Base-by-base conservation (phyloP, 345 rosid genomes). In the Zanthoxylum bungeanum region DNA sequence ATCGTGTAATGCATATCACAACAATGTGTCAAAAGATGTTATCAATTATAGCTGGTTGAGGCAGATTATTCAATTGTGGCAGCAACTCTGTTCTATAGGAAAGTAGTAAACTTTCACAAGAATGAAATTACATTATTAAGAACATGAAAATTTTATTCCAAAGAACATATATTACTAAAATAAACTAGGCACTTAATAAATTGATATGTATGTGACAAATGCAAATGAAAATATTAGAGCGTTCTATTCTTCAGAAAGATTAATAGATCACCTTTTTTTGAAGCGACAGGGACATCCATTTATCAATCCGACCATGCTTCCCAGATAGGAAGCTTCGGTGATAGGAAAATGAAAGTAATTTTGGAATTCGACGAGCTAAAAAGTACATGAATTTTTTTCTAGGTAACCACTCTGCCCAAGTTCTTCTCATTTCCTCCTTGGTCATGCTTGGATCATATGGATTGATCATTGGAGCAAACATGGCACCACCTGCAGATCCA, bases 381-480 rank as follows among this genome's bases (percentile, higher is more conserved):
- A 80, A 82, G 84, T 85, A 89, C 76, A 83, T 76, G 3, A 92
- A 64, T 77, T 83, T 95, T 79, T 87, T 89, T 80, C 83, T 86
- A 0, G 68, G 60, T 49, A 71, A 74, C 91, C 90, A 95, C 44
- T 72, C 79, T 71, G 77, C 86, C 99, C 99, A 95, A 2, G 88
- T 85, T 81, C 82, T 83, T 28, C 70, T 61, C 72, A 72, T 80
- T 81, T 95, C 99, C 74, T 95, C 97, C 76, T 85, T 92, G 24
- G 84, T 78, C 93, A 95, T 79, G 86, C 91, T 83, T 60, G 85
- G 79, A 42, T 89, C 98, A 64, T 89, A 95, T 50, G 99, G 98
- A 86, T 85, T 90, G 47, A 89, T 76, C 82, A 90, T 60, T 40
- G 98, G 91, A 37, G 93, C 85, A 72, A 95, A 28, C 82, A 95